Conservation (phyloP, 2,329 filamentous ascomycete genomes). For the Daldinia eschscholtzii region DNA sequence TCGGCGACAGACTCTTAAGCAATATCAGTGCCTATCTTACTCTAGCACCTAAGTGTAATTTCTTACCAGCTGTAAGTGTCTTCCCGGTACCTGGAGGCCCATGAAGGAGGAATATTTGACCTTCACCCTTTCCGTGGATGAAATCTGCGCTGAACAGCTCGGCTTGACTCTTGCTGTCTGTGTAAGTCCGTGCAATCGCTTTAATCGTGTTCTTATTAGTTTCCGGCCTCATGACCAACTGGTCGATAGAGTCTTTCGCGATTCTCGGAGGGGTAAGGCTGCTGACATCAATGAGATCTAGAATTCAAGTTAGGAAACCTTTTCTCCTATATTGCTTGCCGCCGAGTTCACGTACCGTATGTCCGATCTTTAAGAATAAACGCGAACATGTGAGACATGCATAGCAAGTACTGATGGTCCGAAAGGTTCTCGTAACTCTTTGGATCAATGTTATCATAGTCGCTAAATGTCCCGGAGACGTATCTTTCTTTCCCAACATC, state of each 20-base stretch:
- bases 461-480: slow-evolving; percentile 25
- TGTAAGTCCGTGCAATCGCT: slow-evolving; percentile 37
- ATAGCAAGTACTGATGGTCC: slow-evolving; percentile 38
- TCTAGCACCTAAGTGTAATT: background rate
- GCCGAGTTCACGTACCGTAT: slow-evolving; percentile 25
- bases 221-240: slow-evolving; percentile 36
- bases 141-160: slow-evolving; percentile 35
- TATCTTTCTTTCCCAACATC: slow-evolving; percentile 26
- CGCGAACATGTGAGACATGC: slow-evolving; percentile 36
- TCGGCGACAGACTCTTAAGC: slow-evolving; percentile 30
- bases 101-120: slow-evolving; percentile 35
- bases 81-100: slow-evolving; percentile 38
- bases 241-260: slow-evolving; percentile 34
- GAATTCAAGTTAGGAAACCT: background rate
- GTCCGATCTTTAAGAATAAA: slow-evolving; percentile 37
- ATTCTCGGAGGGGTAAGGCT: slow-evolving; percentile 23
- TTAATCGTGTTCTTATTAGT: slow-evolving; percentile 36
- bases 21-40: background rate
- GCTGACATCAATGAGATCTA: slow-evolving; percentile 33
- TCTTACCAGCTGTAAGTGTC: slow-evolving; percentile 33
- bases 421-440: slow-evolving; percentile 20
- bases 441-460: slow-evolving; percentile 38
- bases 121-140: slow-evolving; percentile 39
- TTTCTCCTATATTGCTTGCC: no score
- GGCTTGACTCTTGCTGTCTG: slow-evolving; percentile 19